A percentile compares a stretch with the other conserved stretches of the same genome.
phyloP scores from a whole-genome alignment of 163 green algal species.

The Scenedesmus sp. region DNA sequence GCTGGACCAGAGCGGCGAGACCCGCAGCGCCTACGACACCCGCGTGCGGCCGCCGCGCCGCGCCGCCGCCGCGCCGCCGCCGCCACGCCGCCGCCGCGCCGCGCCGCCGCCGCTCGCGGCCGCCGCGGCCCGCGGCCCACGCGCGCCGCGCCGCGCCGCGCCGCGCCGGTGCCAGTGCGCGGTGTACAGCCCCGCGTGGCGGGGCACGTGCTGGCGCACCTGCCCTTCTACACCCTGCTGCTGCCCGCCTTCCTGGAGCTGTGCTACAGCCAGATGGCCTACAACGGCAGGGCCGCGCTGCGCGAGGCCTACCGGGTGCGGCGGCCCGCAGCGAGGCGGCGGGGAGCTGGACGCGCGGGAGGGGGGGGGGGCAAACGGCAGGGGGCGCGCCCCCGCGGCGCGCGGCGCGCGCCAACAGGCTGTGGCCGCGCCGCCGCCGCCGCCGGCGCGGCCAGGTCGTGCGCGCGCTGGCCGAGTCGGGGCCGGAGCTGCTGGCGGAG shows the following conservation, averaged over 20 bases:
- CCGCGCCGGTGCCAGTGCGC: not conserved
- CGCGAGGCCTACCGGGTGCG: conserved; percentile 15
- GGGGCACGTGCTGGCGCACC: conserved; percentile 79
- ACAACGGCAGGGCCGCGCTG: not conserved
- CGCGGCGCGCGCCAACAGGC: no score
- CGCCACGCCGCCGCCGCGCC: not conserved
- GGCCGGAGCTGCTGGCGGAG: conserved; percentile 65
- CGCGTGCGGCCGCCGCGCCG: not conserved
- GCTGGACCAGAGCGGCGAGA: no score
- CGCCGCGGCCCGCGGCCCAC: no score
- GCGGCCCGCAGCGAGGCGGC: no score
- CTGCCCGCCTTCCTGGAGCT: conserved; percentile 81
- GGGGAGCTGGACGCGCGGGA: not conserved
- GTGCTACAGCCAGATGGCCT: conserved; percentile 36
- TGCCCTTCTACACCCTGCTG: conserved; percentile 87
- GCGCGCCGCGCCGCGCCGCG: no score
- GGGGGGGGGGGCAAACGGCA: not conserved
- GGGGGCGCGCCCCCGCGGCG: no score
- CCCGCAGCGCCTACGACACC: no score
- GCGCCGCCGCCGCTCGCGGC: no score
- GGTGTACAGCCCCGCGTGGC: conserved; percentile 72
- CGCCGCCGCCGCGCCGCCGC: not conserved
- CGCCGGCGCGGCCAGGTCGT: conserved; percentile 61
- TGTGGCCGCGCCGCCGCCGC: conserved; percentile 48
- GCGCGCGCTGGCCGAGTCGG: conserved; percentile 55